phyloP scores from a whole-genome alignment of 2,329 filamentous ascomycete genomes.

The Colletotrichum musicola region DNA sequence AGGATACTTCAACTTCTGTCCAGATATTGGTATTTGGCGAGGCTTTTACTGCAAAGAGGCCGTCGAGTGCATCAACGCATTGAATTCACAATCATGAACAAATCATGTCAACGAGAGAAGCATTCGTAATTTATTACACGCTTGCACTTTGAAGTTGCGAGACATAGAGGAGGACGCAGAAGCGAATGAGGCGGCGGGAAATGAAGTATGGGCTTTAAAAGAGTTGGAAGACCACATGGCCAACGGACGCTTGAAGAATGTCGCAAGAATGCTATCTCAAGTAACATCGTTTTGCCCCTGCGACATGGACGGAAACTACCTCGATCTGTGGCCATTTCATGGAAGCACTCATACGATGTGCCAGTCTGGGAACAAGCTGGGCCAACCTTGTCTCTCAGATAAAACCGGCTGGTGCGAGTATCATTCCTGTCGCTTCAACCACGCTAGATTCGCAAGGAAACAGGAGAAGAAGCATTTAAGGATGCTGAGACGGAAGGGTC shows the following conservation, averaged over 20 bases:
- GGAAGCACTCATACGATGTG: not conserved
- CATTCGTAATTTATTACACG: not conserved
- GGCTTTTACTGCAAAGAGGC: not conserved
- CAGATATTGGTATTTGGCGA: not conserved
- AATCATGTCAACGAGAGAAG: not conserved
- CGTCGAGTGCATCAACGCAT: not conserved
- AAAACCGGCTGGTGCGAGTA: not conserved
- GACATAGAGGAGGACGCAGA: not conserved
- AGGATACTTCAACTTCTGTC: not conserved
- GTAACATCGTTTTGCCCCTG: not conserved
- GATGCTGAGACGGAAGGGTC: not conserved
- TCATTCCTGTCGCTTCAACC: not conserved
- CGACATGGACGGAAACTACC: not conserved
- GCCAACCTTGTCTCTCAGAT: not conserved
- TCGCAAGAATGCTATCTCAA: not conserved
- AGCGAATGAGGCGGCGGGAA: no score
- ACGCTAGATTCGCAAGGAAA: not conserved
- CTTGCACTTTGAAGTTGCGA: not conserved
- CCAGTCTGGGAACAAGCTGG: not conserved
- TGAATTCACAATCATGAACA: fast-evolving
- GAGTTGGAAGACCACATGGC: not conserved
- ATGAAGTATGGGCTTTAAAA: not conserved
- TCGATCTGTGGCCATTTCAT: not conserved
- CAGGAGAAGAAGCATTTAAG: not conserved
- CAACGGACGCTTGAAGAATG: not conserved